Conservation (phyloP, 768 basidiomycete species). For the Kwoniella bestiolae region DNA sequence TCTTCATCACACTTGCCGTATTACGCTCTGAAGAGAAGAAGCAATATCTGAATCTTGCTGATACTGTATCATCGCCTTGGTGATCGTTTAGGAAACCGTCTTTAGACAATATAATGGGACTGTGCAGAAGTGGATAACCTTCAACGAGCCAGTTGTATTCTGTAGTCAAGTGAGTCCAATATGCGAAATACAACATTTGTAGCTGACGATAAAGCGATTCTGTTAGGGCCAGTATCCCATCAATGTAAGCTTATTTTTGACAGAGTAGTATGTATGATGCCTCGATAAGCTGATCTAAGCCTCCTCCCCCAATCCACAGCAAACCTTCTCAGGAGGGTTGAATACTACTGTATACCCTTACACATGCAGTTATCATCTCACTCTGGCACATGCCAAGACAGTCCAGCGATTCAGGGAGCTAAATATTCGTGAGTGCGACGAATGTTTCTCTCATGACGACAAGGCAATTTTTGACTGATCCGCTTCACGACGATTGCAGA, state of each 20-base stretch:
- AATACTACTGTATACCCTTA: conserved; percentile 20
- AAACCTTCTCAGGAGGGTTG: conserved; percentile 14
- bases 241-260: conserved; percentile 5
- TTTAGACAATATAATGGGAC: conserved; percentile 37
- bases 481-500: conserved; percentile 7
- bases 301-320: background rate
- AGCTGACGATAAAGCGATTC: background rate
- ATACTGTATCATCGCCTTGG: too few species aligned
- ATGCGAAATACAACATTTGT: too few species aligned
- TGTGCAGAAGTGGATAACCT: conserved; percentile 41
- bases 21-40: too few species aligned
- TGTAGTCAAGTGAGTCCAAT: conserved; percentile 28
- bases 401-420: conserved; percentile 32
- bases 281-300: background rate
- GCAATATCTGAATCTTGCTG: too few species aligned
- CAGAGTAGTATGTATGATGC: too few species aligned
- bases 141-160: conserved; percentile 37
- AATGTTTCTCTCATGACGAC: background rate
- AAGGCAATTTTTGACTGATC: background rate
- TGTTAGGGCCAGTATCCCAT: conserved; percentile 15
- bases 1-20: too few species aligned
- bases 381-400: conserved; percentile 37
- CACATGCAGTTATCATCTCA: conserved; percentile 32
- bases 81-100: conserved; percentile 22
- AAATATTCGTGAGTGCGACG: conserved; percentile 18